phyloP scores from a whole-genome alignment of 1,139 yeast genomes.

The Geotrichum phurueaensis region DNA sequence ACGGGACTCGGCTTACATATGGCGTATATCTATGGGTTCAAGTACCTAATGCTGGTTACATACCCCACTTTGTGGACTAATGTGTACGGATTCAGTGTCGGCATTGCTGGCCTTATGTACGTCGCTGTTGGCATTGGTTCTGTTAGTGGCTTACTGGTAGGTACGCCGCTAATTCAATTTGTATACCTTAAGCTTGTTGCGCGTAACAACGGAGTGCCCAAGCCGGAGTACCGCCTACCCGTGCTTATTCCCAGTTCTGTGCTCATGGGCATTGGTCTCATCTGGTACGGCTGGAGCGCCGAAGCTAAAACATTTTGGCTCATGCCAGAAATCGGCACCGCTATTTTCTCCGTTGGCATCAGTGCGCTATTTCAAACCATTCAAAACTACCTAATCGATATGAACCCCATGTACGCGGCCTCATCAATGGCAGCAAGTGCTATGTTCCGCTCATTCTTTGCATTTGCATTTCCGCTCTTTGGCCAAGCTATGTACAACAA shows the following conservation, averaged over 20 bases:
- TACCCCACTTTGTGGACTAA: slow-evolving; percentile 50
- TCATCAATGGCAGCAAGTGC: slow-evolving; percentile 56
- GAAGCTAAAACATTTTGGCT: slow-evolving; percentile 46
- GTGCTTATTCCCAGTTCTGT: slow-evolving; percentile 37
- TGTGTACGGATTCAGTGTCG: slow-evolving; percentile 44
- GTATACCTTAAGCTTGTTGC: slow-evolving; percentile 37
- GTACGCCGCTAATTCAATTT: slow-evolving; percentile 42
- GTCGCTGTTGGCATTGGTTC: slow-evolving; percentile 52
- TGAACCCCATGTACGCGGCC: slow-evolving; percentile 61
- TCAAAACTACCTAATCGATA: slow-evolving; percentile 57
- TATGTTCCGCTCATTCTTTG: slow-evolving; percentile 52
- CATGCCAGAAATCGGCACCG: slow-evolving; percentile 53
- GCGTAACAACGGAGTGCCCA: slow-evolving; percentile 46
- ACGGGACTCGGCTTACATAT: slow-evolving; percentile 54
- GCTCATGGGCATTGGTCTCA: slow-evolving; percentile 46
- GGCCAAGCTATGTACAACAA: slow-evolving; percentile 33
- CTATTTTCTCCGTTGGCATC: slow-evolving; percentile 51
- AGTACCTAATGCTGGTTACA: slow-evolving; percentile 55
- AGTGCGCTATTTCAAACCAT: slow-evolving; percentile 55
- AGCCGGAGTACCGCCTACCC: slow-evolving; percentile 53
- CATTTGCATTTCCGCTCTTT: slow-evolving; percentile 44
- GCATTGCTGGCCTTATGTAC: slow-evolving; percentile 55
- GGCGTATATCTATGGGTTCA: slow-evolving; percentile 61
- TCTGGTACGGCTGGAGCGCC: slow-evolving; percentile 64
- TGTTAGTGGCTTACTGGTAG: slow-evolving; percentile 41